phyloP scores from a whole-genome alignment of 2,329 filamentous ascomycete genomes.

The Arthrinium puccinioides region DNA sequence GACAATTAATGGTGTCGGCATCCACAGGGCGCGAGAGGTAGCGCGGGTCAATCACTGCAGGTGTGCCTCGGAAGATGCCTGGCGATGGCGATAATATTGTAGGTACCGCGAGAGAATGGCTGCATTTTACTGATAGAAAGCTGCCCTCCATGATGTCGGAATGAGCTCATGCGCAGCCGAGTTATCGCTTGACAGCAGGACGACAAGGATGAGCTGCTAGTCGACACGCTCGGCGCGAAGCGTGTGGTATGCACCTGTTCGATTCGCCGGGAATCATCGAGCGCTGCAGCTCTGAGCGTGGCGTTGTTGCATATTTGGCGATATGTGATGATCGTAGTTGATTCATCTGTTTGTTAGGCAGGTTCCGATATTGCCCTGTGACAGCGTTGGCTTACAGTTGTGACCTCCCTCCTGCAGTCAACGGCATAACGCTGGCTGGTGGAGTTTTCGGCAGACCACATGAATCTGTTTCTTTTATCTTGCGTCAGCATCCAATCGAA shows the following conservation, averaged over 20 bases:
- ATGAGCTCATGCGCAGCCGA: conserved; percentile 20
- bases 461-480: conserved; percentile 3
- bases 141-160: conserved; percentile 23
- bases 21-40: conserved; percentile 37
- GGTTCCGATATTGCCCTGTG: too few species aligned
- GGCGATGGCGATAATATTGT: conserved; percentile 28
- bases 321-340: not conserved
- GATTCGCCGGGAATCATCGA: conserved; percentile 16
- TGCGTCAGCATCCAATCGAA: too few species aligned
- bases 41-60: conserved; percentile 32
- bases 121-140: conserved; percentile 27
- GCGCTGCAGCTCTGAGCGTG: conserved; percentile 8
- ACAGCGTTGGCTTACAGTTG: too few species aligned
- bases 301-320: not conserved
- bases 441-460: conserved; percentile 19
- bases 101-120: conserved; percentile 37
- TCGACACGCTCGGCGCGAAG: conserved; percentile 17
- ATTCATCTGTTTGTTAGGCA: not conserved
- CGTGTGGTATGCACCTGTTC: conserved; percentile 14
- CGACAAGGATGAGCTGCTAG: conserved; percentile 12
- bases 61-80: conserved; percentile 23
- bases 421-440: conserved; percentile 12
- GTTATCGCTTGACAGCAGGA: conserved; percentile 14
- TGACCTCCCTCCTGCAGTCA: conserved; percentile 20
- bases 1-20: conserved; percentile 18